Evolutionary conservation across 495 filamentous ascomycete species (phyloP), one percentile per base, ranked within the genome.

Genomic region (Eremomyces bilateralis): DNA sequence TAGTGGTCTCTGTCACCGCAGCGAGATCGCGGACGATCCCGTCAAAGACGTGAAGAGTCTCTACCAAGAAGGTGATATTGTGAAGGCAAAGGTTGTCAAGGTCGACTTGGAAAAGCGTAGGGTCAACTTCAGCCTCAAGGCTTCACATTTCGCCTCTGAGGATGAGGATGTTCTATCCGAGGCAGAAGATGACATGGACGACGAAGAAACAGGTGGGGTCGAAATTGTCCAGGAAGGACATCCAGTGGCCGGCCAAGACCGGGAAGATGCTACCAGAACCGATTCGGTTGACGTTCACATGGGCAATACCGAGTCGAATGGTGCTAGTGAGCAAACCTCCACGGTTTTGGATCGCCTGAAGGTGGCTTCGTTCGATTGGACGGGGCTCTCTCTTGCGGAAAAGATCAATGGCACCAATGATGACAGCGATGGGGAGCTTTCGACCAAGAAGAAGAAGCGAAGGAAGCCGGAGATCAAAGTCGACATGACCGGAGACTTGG

Each of bases 1-100:
- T 38, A 90, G 81, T 39, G 88, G 88, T 34, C 63, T 97, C 15
- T 95, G 85, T 51, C 88, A 97, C 49, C 69, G 70, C 40, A 84
- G 69, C 40, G 71, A 95, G 44, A 82, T 97, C 65, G 79, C 85
- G 0, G 80, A 91, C 37, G 69, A 73, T 39, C 57, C 59, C 5
- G 71, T 91, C 24, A 58, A 76, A 33, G 72, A 94, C 56, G 78
- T 82, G 15, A 69, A 66, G 42, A 79, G 77, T 36, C 57, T 97
- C 6, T 94, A 88, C 46, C 71, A 73, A 17, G 79, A 78, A 43
- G 85, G 84, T 4, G 88, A 97, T 57, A 59, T 60, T 29, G 88
- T 97, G 35, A 92, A 94, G 58, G 85, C 85, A 17, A 78, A 74
- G 49, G 58, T 97, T 19, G 48, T 95, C 38, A 77, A 72, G 46